Evolutionary conservation across 2,329 filamentous ascomycete species (phyloP), one percentile per base, ranked within the genome.

Genomic region (Botryotinia convoluta): DNA sequence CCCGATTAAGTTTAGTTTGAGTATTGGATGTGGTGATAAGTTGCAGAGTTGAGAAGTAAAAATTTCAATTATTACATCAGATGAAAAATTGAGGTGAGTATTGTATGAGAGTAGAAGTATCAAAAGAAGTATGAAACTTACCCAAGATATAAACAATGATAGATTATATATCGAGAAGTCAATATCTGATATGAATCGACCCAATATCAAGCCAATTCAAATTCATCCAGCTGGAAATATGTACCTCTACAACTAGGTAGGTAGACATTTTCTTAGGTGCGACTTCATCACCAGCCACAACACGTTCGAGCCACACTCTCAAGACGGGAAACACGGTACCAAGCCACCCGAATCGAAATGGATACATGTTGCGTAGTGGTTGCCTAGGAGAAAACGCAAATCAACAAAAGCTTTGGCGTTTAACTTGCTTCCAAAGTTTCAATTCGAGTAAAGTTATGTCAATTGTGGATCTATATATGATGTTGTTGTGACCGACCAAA

Each of bases 1-100:
- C 71, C 71, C 22, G 57, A 68, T 72, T 72, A 22, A 44, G 71
- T 44, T 60, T 68, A 72, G 71, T 54, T 64, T 70, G 48, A 18
- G 63, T 32, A 14, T 44, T 69, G 45, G n/a, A 68, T 39, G 63
- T 35, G 35, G 35, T 65, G 44, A 54, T 51, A 51, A 51, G 32
- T 51, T n/a, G 45, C 32, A 67, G 63, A 51, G 48, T 26, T 42
- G 60, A 45, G 22, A 1, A 39, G 37, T 61, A 61, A 45, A 45
- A 48, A 35, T 45, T 35, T 64, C 29, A 54, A 29, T 54, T 4
- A n/a, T 7, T 7, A 37, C 45, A 29, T 54, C 26, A 29, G 35
- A 67, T 39, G 6, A 29, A 37, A 37, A 20, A 37, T 51, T 29
- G 4, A 29, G 29, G 8, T 10, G 14, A 39, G 1, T 20, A 22